Evolutionary conservation across 108 stramenopile species (phyloP).

Genomic region (Seminavis robusta): DNA sequence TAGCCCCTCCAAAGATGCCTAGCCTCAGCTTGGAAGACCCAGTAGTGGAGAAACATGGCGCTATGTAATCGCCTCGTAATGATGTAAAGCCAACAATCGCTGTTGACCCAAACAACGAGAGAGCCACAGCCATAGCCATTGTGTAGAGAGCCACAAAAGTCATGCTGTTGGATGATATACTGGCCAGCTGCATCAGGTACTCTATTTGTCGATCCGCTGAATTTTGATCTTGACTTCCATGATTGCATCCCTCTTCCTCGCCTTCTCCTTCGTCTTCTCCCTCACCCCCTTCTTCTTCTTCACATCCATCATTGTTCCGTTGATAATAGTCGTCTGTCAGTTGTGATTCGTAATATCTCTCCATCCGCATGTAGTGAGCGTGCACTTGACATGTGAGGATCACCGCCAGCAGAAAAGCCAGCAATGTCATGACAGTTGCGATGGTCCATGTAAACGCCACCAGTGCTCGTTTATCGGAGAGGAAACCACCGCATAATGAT

Average conservation of each 20-base stretch:
- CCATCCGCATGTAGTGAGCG: slow-evolving; percentile 59
- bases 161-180: slow-evolving; percentile 50
- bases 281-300: slow-evolving; percentile 36
- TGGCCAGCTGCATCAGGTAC: slow-evolving; percentile 39
- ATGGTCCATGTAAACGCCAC: slow-evolving; percentile 80
- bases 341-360: slow-evolving; percentile 39
- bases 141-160: slow-evolving; percentile 72
- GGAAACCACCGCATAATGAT: slow-evolving; percentile 68
- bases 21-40: slow-evolving; percentile 36
- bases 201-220: slow-evolving; percentile 28
- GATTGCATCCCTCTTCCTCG: slow-evolving; percentile 32
- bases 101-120: slow-evolving; percentile 67
- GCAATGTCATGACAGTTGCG: slow-evolving; percentile 58
- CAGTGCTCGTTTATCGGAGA: slow-evolving; percentile 61
- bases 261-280: slow-evolving; percentile 27
- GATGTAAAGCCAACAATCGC: slow-evolving; percentile 82
- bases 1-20: slow-evolving; percentile 76
- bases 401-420: slow-evolving; percentile 60
- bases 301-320: slow-evolving; percentile 21
- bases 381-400: slow-evolving; percentile 52
- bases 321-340: slow-evolving; percentile 33
- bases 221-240: slow-evolving; percentile 20
- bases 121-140: slow-evolving; percentile 53
- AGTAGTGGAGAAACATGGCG: slow-evolving; percentile 61
- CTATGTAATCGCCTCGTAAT: slow-evolving; percentile 74